A percentile compares a stretch with the other conserved stretches of the same genome.
Conservation (phyloP, 2,329 filamentous ascomycete genomes). For the Fusarium xylarioides region DNA sequence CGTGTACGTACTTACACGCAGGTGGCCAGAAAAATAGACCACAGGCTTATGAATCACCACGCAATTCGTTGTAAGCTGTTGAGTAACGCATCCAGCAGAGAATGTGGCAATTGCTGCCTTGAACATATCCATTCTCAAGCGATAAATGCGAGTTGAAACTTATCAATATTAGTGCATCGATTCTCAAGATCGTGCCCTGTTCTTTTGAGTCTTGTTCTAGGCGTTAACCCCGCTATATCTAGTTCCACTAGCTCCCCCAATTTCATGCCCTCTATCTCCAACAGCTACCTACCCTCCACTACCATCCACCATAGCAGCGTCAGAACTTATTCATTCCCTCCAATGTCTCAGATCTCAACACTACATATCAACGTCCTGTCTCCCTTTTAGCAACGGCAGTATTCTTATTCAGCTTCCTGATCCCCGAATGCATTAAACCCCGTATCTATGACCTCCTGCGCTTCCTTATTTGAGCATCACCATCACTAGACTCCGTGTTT, state of each 20-base stretch:
- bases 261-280: not conserved
- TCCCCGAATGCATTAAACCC: conserved; percentile 2
- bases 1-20: conserved; percentile 1
- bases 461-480: not conserved
- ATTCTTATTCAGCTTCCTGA: not conserved
- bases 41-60: conserved; percentile 21
- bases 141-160: not conserved
- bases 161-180: not conserved
- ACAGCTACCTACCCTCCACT: not conserved
- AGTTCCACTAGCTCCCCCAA: conserved; percentile 30
- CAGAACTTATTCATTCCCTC: conserved; percentile 8
- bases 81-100: not conserved
- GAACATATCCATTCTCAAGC: not conserved
- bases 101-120: conserved; percentile 6
- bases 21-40: conserved; percentile 1
- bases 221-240: conserved; percentile 27
- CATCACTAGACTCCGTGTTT: not conserved
- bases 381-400: not conserved
- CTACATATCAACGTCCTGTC: conserved; percentile 1
- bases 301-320: not conserved
- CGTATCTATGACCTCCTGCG: not conserved
- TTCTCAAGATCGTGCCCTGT: conserved; percentile 6
- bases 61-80: conserved; percentile 2
- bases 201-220: conserved; percentile 5
- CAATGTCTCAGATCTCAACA: conserved; percentile 16